Base-by-base conservation (phyloP, 768 basidiomycete species). In the Leucocoprinus leucothites region DNA sequence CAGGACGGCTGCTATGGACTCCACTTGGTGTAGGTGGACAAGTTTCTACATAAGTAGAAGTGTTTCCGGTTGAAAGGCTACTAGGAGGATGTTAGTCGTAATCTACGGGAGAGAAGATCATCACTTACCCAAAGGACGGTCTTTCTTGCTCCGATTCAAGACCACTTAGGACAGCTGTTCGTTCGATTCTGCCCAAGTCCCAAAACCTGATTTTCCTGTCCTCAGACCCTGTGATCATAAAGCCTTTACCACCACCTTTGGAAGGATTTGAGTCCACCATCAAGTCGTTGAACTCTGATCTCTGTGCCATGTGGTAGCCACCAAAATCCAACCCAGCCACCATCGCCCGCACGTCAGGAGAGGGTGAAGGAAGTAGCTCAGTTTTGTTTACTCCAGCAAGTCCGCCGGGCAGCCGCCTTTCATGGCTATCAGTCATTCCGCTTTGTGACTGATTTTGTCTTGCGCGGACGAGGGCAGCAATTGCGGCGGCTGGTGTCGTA, bases 171-270 rank as follows among this genome's bases (percentile, higher is more conserved):
- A 98, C 79, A 0, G 81, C 76, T 9, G 94, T 92, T 26, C 85
- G 80, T 55, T 90, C 86, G 24, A 86, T 67, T 61, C 79, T 82
- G 7, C 75, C 82, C 56, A 97, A 66, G 68, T 98, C 94, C 94
- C 94, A 98, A 59, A 92, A 76, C 22, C 93, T 79, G 38, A 99
- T 77, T 61, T 85, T 87, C 47, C 87, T 80, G 69, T 99, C 97
- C 62, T 95, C 91, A 0, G 94, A 96, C 1, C 92, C 96, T 21
- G 82, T 93, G 25, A 98, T 71, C 68, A 96, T 77, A 67, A 86
- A 98, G 0, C 90, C 92, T 31, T 81, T 74, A 21, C 71, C 71
- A 22, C 64, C 59, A 28, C 74, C 71, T 19, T 77, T 72, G n/a
- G 70, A 69, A 25, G 38, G 63, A 34, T 67, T 68, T 21, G 72